A percentile compares a stretch with the other conserved stretches of the same genome.
These are phyloP conservation scores for Psidium guajava DNA, from an alignment of 345 rosid species.

Conservation along the genomic window DNA sequence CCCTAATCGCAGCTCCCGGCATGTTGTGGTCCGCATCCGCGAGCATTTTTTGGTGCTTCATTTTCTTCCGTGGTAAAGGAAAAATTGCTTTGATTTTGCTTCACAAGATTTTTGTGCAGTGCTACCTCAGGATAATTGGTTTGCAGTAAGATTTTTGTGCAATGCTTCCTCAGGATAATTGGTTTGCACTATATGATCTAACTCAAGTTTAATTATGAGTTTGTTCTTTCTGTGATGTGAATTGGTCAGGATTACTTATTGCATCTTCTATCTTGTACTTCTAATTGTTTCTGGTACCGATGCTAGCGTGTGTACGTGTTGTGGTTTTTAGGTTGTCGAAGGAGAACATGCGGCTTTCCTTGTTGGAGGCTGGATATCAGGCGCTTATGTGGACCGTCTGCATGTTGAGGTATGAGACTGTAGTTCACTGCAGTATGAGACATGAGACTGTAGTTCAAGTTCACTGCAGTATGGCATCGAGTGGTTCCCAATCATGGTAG, in stretches of 20 bases:
- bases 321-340: conserved; percentile 68
- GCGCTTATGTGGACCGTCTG: conserved; percentile 78
- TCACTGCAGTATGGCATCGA: neutral
- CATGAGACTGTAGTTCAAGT: neutral
- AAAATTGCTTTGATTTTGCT: neutral
- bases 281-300: neutral
- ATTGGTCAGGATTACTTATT: neutral
- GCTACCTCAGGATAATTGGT: neutral
- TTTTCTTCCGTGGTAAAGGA: neutral
- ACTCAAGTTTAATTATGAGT: neutral
- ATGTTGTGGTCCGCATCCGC: neutral
- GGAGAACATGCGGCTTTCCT: conserved; percentile 71
- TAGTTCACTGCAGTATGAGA: conserved; percentile 37
- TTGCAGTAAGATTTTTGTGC: neutral
- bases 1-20: neutral
- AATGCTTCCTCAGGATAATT: neutral
- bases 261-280: neutral
- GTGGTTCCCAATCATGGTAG: neutral
- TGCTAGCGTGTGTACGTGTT: neutral
- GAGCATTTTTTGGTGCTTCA: neutral
- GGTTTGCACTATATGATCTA: neutral
- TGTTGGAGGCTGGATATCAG: conserved; percentile 90
- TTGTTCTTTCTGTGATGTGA: neutral
- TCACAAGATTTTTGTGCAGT: neutral
- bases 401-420: conserved; percentile 62